A percentile compares a stretch with the other conserved stretches of the same genome.
phyloP scores from a whole-genome alignment of 495 filamentous ascomycete genomes.

The Penicillium chermesinum region DNA sequence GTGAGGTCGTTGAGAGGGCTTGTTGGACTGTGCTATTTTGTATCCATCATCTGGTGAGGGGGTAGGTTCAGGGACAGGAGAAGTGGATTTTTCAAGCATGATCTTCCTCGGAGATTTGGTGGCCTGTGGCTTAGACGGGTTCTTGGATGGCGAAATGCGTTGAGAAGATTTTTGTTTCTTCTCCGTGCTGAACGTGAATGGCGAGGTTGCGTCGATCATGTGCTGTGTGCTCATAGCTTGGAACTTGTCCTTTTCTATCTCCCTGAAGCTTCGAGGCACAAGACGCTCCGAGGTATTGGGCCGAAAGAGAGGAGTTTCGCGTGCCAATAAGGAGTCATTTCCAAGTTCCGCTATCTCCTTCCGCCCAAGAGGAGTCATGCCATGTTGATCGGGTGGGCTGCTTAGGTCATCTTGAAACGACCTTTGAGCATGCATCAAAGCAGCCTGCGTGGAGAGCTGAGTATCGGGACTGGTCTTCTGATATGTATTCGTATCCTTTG shows the following conservation, averaged over 20 bases:
- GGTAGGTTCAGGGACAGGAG: too few species aligned
- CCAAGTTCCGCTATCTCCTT: conserved; percentile 9
- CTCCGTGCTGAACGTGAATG: conserved; percentile 43
- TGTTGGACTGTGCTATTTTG: background rate
- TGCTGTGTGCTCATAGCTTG: conserved; percentile 45
- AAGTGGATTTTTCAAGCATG: too few species aligned
- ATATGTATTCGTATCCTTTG: conserved; percentile 17
- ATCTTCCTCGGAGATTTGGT: background rate
- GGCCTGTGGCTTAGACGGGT: conserved; percentile 10
- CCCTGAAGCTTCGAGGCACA: background rate
- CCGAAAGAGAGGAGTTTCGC: conserved; percentile 34
- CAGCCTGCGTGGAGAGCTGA: conserved; percentile 47
- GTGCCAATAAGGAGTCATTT: conserved; percentile 16
- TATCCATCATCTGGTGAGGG: background rate
- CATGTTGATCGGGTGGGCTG: conserved; percentile 22
- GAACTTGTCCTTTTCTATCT: conserved; percentile 9
- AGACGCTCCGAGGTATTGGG: conserved; percentile 12
- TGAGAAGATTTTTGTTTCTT: conserved; percentile 26
- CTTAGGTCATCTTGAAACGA: conserved; percentile 45
- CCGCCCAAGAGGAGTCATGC: conserved; percentile 12
- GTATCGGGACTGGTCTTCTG: conserved; percentile 25
- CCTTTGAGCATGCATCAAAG: conserved; percentile 41
- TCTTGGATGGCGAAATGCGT: conserved; percentile 8
- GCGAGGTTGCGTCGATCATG: conserved; percentile 46
- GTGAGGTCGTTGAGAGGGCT: background rate